Percentiles rank a stretch among this genome's conserved stretches.
Evolutionary conservation across 2,329 filamentous ascomycete species (phyloP).

Genomic region (Spiromastix sp.): DNA sequence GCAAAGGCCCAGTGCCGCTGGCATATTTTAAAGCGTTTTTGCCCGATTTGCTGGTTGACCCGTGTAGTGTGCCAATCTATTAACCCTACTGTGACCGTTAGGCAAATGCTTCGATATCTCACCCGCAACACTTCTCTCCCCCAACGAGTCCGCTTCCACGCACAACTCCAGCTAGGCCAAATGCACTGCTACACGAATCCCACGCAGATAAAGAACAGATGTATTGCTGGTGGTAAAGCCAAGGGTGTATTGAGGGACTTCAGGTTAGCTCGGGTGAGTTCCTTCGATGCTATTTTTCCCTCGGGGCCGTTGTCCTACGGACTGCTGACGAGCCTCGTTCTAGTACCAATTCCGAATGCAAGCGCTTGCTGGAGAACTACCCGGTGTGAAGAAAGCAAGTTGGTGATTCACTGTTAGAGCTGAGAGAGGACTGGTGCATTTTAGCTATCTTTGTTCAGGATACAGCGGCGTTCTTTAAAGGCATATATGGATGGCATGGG

Average conservation of each 20-base stretch:
- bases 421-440: neutral
- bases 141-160: slow-evolving; percentile 71
- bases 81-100: too few species aligned
- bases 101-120: slow-evolving; percentile 87
- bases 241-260: slow-evolving; percentile 90
- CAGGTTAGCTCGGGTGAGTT: slow-evolving; percentile 77
- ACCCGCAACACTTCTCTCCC: slow-evolving; percentile 86
- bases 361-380: slow-evolving; percentile 72
- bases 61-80: too few species aligned
- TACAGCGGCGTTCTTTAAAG: too few species aligned
- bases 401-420: slow-evolving; percentile 61
- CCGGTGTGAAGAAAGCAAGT: slow-evolving; percentile 90
- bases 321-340: too few species aligned
- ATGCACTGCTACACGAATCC: slow-evolving; percentile 94
- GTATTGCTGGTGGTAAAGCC: slow-evolving; percentile 81
- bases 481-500: too few species aligned
- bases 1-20: neutral
- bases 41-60: neutral
- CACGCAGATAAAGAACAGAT: slow-evolving; percentile 90
- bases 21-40: neutral
- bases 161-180: slow-evolving; percentile 82
- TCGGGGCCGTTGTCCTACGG: neutral
- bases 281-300: neutral
- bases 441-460: slow-evolving; percentile 5
- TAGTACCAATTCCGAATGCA: slow-evolving; percentile 91